Base-by-base conservation (phyloP, 2,329 filamentous ascomycete species). In the Sporothrix luriei region DNA sequence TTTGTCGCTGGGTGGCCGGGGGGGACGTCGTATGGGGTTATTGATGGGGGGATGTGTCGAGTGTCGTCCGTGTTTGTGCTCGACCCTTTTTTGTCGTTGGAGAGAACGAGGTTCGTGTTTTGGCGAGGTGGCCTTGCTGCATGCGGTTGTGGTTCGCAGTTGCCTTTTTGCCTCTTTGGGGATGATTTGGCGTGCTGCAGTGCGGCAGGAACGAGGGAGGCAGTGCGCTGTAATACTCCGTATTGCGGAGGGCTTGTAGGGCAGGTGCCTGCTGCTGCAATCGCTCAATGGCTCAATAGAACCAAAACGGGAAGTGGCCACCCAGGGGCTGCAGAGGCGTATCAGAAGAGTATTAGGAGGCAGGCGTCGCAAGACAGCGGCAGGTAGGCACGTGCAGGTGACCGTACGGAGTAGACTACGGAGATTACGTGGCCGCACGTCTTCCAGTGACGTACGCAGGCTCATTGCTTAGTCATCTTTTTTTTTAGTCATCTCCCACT, bases 91-190 rank as follows among this genome's bases (percentile, higher is more conserved):
- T 48, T 26, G 33, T 14, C 21, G 66, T 66, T 54, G 33, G 19
- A n/a, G 65, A 16, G 51, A 7, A 24, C 21, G 65, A 43, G 21
- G 51, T 29, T 24, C 9, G 21, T 54, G 54, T 59, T 68, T 43
- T 59, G 66, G 54, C 54, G 52, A 61, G 66, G 66, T 68, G 52
- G 65, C 65, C 51, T 57, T 61, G 66, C 66, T 59, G 54, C 52
- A 68, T 21, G 54, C 40, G 54, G 52, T 48, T 61, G 40, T 4
- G 10, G 38, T 4, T 10, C 38, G 52, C 52, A 46, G 43, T 24
- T 59, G 43, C 40, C 62, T 65, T 9, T 33, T 51, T 51, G 61
- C 29, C 48, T 66, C 49, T 52, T 43, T 66, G 49, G 48, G 65
- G 49, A 21, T n/a, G n/a, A n/a, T n/a, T 65, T 65, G 62, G 62